Conservation (phyloP, 495 filamentous ascomycete genomes). For the Trichoderma gamsii region DNA sequence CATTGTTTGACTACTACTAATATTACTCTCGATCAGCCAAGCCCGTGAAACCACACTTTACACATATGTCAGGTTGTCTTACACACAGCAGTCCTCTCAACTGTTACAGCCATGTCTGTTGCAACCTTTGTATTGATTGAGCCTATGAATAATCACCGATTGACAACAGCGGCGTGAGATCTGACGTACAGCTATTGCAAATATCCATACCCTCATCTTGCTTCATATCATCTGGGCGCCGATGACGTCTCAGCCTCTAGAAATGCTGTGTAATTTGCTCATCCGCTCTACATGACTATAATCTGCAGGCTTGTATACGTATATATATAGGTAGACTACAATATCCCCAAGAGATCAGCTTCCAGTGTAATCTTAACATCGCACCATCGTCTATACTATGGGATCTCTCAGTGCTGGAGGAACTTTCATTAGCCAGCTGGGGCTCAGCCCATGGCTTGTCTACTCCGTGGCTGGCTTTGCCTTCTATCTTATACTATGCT, state of each 20-base stretch:
- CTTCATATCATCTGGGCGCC: neutral
- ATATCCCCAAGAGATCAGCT: neutral
- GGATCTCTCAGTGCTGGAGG: neutral
- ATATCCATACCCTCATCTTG: neutral
- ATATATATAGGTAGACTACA: neutral
- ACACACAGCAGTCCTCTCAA: too few relatives aligned
- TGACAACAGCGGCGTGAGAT: neutral
- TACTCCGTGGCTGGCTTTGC: conserved; percentile 16
- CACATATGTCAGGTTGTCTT: too few relatives aligned
- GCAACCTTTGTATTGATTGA: neutral
- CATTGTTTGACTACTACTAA: too few relatives aligned
- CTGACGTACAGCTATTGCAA: neutral
- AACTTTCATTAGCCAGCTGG: neutral
- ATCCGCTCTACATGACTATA: neutral
- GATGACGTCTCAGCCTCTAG: neutral
- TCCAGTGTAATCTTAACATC: neutral
- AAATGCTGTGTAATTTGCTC: too few relatives aligned
- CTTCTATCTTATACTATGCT: conserved; percentile 31
- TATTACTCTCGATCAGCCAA: too few relatives aligned
- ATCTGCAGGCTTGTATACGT: neutral
- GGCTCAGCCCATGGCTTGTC: neutral
- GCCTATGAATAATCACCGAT: neutral
- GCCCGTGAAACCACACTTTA: too few relatives aligned
- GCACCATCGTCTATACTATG: neutral
- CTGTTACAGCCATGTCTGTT: too few relatives aligned